Base-by-base conservation (phyloP, 768 basidiomycete species). In the Boletus sp. region DNA sequence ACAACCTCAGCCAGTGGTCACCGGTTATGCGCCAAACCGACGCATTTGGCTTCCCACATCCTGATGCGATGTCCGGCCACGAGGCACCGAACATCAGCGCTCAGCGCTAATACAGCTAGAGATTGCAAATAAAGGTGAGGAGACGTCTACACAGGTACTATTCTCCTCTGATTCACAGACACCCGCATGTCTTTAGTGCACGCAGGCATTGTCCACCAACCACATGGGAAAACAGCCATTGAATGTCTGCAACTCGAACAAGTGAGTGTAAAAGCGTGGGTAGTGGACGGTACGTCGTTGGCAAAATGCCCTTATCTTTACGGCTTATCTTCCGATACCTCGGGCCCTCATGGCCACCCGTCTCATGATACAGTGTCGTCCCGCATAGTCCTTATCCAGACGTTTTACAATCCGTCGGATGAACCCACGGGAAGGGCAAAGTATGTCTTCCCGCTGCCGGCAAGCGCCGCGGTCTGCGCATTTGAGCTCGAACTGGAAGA, bases 371-470 rank as follows among this genome's bases (percentile, higher is more conserved):
- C 32, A 80, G 79, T 77, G 0, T 75, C 79, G 15, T 77, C 78
- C 1, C 70, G 72, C 17, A 70, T 80, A 1, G 67, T 73, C 2
- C 58, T 82, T 35, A 56, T 57, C 1, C 80, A 81, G 49, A 65
- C 63, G 0, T 82, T 74, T 62, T 62, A 50, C 15, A 82, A 82
- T 54, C 57, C 70, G 0, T 68, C 70, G 4, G 63, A 67, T 9
- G 56, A 54, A 34, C 61, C 73, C 1, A 82, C 81, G 0, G 64
- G 66, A 38, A 70, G 76, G 43, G 80, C 79, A 27, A 75, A 79
- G 32, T 86, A 84, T 63, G 72, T 76, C 37, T 85, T 86, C 57
- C 83, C 84, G 8, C 74, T 85, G 5, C 84, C 84, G 0, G 79
- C 76, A 1, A 72, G 70, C 30, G 79, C 78, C 0, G 82, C 81